These are phyloP conservation scores for Phytopythium delawarense DNA, from an alignment of 352 stramenopile genomes.

Conservation along the genomic window DNA sequence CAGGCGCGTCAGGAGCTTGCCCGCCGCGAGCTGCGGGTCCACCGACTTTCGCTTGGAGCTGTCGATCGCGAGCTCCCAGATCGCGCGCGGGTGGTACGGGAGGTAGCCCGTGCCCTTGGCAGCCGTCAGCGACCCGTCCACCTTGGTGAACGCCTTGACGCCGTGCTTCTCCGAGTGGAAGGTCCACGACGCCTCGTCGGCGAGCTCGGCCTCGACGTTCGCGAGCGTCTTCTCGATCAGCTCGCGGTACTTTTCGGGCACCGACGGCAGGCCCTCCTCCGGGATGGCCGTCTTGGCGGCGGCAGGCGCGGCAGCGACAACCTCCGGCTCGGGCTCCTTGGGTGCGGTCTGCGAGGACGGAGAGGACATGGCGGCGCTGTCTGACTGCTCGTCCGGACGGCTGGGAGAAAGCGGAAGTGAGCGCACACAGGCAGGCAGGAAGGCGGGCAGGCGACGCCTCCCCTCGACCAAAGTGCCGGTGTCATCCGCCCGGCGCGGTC, in stretches of 20 bases:
- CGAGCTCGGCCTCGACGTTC: conserved; percentile 52
- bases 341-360: background rate
- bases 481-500: background rate
- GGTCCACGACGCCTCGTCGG: conserved; percentile 51
- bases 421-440: background rate
- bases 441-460: background rate
- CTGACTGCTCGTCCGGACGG: background rate
- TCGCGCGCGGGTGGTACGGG: conserved; percentile 41
- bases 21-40: conserved; percentile 50
- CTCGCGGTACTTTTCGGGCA: conserved; percentile 49
- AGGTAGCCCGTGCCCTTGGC: conserved; percentile 52
- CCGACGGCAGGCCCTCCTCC: conserved; percentile 34
- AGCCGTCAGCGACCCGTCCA: conserved; percentile 60
- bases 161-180: conserved; percentile 70
- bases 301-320: background rate
- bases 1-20: conserved; percentile 30
- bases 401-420: conserved; percentile 6
- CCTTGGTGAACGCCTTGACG: conserved; percentile 60
- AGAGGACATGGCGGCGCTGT: background rate
- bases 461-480: background rate
- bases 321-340: conserved; percentile 1
- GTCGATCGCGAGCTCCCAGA: conserved; percentile 50
- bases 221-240: conserved; percentile 53
- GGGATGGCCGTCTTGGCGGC: conserved; percentile 16
- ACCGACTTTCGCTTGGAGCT: conserved; percentile 40